Percentiles rank a stretch among this genome's conserved stretches.
These are phyloP conservation scores for Nicotiana knightiana DNA, from an alignment of 257 asterid genomes.

Conservation along the genomic window DNA sequence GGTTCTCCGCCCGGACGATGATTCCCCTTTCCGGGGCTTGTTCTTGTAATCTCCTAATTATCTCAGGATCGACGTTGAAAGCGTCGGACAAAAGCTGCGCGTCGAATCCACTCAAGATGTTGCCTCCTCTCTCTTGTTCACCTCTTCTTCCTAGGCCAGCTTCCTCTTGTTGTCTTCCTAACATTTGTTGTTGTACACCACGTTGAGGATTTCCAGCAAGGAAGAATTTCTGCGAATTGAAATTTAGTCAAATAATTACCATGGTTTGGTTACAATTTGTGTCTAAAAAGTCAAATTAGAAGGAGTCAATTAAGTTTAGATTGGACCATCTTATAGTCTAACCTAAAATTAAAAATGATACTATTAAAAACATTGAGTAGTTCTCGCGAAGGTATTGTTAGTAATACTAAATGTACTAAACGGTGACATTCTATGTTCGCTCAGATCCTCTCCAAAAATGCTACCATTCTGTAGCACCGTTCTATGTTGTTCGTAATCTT, in stretches of 20 bases:
- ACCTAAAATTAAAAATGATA: too few relatives aligned
- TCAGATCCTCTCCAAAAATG: too few relatives aligned
- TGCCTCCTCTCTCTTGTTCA: conserved; percentile 19
- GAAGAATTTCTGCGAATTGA: conserved; percentile 40
- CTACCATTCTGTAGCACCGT: too few relatives aligned
- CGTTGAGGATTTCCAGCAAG: conserved; percentile 53
- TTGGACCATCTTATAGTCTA: too few relatives aligned
- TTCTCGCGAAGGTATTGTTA: too few relatives aligned
- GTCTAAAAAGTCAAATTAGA: neutral
- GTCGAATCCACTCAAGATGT: conserved; percentile 30
- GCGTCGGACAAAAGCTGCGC: conserved; percentile 25
- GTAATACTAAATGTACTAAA: too few relatives aligned
- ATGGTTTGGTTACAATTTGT: neutral
- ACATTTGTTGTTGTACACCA: conserved; percentile 3
- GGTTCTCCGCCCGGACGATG: conserved; percentile 20
- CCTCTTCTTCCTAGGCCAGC: neutral
- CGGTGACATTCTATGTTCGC: too few relatives aligned
- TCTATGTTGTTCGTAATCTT: too few relatives aligned
- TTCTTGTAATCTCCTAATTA: conserved; percentile 24
- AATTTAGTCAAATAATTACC: neutral
- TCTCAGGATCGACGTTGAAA: conserved; percentile 21
- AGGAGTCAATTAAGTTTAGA: too few relatives aligned
- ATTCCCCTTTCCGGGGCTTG: neutral
- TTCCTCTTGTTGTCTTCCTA: neutral
- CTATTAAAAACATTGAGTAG: too few relatives aligned